Evolutionary conservation across 768 basidiomycete species (phyloP), one percentile per base, ranked within the genome.

Genomic region (Phylloporus rhodoxanthus): DNA sequence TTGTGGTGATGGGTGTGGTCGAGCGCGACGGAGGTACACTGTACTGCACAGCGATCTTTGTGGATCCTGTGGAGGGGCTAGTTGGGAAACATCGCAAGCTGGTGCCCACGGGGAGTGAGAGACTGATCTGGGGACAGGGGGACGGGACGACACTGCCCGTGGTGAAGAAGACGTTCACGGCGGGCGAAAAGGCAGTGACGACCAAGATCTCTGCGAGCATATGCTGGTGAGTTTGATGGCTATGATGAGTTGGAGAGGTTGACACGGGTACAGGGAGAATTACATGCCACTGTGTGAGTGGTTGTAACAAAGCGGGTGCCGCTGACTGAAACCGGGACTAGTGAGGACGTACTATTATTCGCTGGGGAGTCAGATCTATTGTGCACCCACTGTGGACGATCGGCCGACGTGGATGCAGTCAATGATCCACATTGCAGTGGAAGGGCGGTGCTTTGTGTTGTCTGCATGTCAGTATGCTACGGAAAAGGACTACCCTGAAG

Each of bases 381-480:
- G 80, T 57, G 83, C 79, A 0, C 82, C 83, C 1, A 85, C 84
- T 1, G 82, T 84, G 19, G 84, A 85, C 54, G 69, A 74, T 5
- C 71, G 83, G 3, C 73, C 74, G 2, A 68, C 60, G 8, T 85
- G 83, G 84, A 71, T 72, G 54, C 65, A 68, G 49, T 75, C 78
- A 1, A 82, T 84, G 80, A 57, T 66, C 21, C 82, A 82, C 56
- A 80, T 85, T 43, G 82, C 84, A 1, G 65, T 80, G 30, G 84
- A 85, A 60, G 84, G 84, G 9, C 75, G 84, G 21, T 83, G 81
- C 65, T 83, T 84, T 62, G 84, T 85, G 43, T 68, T 85, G 21
- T 74, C 78, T 13, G 81, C 80, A 4, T 82, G 78, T 46, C 80
- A 83, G 57, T 83, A 73, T 58, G 73, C 79, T 0, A 71, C 75